Conservation (phyloP, 2,329 filamentous ascomycete genomes). For the Onygena corvina region DNA sequence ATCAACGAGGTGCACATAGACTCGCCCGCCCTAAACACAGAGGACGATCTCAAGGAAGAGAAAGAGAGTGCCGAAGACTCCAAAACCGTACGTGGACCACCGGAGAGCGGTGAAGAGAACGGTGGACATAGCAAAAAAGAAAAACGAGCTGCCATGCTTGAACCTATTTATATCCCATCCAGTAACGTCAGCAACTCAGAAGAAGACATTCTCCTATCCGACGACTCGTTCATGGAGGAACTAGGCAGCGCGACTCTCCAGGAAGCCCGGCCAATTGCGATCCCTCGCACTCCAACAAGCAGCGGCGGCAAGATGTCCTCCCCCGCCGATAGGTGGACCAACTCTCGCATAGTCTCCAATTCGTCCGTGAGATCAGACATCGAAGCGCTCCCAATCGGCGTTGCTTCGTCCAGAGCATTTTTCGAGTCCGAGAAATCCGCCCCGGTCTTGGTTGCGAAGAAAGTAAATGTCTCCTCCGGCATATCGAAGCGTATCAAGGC, state of each 20-base stretch:
- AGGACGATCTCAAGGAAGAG: not conserved
- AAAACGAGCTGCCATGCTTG: constrained; percentile 23
- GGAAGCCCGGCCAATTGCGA: constrained; percentile 66
- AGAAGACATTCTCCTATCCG: constrained; percentile 37
- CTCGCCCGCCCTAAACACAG: not conserved
- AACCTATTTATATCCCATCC: constrained; percentile 41
- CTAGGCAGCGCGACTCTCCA: constrained; percentile 68
- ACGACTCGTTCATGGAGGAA: constrained; percentile 76
- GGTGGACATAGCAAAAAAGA: not conserved
- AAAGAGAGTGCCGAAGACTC: not conserved
- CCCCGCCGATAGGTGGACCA: constrained; percentile 25
- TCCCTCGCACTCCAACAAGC: constrained; percentile 67
- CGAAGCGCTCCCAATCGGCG: constrained; percentile 24
- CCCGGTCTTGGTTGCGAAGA: constrained; percentile 51
- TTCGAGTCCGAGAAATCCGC: constrained; percentile 23
- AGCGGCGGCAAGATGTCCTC: constrained; percentile 18
- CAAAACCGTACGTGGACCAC: too few species aligned
- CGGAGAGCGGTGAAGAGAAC: not conserved
- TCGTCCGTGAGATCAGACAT: constrained; percentile 24
- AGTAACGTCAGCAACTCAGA: constrained; percentile 31
- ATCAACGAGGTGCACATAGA: not conserved
- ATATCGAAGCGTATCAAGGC: constrained; percentile 94
- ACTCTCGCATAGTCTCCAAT: constrained; percentile 32
- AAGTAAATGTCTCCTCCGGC: constrained; percentile 72
- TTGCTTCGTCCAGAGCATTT: constrained; percentile 31